A percentile compares a stretch with the other conserved stretches of the same genome.
Conservation (phyloP, 2,329 filamentous ascomycete species). For the Meredithiella fracta region DNA sequence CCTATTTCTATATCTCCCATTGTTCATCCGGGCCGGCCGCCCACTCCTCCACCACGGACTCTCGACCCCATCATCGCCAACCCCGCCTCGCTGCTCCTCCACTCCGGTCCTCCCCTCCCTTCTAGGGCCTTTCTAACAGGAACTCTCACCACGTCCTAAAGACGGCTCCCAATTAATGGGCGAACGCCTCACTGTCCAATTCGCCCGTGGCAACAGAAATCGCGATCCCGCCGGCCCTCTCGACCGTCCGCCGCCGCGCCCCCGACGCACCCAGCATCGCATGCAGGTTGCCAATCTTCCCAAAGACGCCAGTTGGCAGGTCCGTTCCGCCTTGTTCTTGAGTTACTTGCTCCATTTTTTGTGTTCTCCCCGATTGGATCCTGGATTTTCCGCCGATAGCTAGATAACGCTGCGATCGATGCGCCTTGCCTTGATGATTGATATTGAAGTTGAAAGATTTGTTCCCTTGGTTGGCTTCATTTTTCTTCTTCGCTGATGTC, state of each 20-base stretch:
- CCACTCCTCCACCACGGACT: background rate
- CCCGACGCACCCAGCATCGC: conserved; percentile 82
- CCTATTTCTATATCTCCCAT: background rate
- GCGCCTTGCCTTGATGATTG: background rate
- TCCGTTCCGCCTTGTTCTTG: conserved; percentile 50
- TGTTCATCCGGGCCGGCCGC: background rate
- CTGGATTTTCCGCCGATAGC: background rate
- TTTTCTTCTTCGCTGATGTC: too few species aligned
- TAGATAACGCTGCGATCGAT: background rate
- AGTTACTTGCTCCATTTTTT: background rate
- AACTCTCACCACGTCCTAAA: conserved; percentile 23
- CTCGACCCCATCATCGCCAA: background rate
- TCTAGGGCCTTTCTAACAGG: conserved; percentile 10
- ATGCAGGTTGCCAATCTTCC: conserved; percentile 98
- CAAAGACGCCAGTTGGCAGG: conserved; percentile 99
- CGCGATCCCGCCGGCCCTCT: conserved; percentile 29
- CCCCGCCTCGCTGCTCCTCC: background rate
- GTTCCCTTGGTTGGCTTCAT: background rate
- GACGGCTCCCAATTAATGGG: conserved; percentile 98
- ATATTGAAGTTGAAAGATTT: too few species aligned
- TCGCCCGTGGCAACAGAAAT: conserved; percentile 68
- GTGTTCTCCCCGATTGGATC: background rate
- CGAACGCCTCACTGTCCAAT: conserved; percentile 92
- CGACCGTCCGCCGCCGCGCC: conserved; percentile 50
- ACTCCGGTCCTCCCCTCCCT: background rate